Evolutionary conservation across 1,284 basidiomycete species (phyloP), one percentile per base, ranked within the genome.

Genomic region (Pseudozyma flocculosa): DNA sequence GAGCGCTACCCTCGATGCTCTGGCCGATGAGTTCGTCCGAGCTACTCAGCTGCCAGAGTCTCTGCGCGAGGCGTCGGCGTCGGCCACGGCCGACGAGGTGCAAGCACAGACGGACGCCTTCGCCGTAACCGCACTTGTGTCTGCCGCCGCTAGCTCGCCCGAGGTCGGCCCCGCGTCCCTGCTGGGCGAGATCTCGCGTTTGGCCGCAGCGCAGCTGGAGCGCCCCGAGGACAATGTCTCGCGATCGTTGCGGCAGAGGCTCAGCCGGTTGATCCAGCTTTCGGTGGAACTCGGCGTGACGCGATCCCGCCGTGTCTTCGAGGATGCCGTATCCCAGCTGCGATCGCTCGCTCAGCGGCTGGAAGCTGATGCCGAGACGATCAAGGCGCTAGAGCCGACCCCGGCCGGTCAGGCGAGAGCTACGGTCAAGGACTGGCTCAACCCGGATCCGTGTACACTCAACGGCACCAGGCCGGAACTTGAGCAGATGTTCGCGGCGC

Each of bases 11-110:
- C 19, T 60, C 23, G 45, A 61, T 2, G 70, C 72, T 1, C 45
- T 78, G 26, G 74, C 70, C 14, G 65, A 78, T 55, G 75, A 78
- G 48, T 56, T 70, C 29, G 73, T 78, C 24, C 65, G 62, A 39
- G 71, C 57, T 1, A 72, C 72, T 4, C 75, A 78, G 40, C 24
- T 59, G 11, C 62, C 62, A 3, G 18, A 40, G 2, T n/a, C n/a
- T n/a, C n/a, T n/a, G n/a, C n/a, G n/a, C n/a, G n/a, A n/a, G n/a
- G n/a, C n/a, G n/a, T n/a, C n/a, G n/a, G n/a, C n/a, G n/a, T n/a
- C n/a, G n/a, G 19, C 32, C 19, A 8, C 36, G 13, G 39, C 39
- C 23, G 50, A 45, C 15, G 40, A 37, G 14, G 41, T 40, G 5
- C 13, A 40, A n/a, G 32, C 32, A 4, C 18, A 40, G 38, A 40